Percentiles rank a stretch among this genome's conserved stretches.
These are phyloP conservation scores for Tolypocladium ovalisporum DNA, from an alignment of 2,329 filamentous ascomycete species.

Conservation along the genomic window DNA sequence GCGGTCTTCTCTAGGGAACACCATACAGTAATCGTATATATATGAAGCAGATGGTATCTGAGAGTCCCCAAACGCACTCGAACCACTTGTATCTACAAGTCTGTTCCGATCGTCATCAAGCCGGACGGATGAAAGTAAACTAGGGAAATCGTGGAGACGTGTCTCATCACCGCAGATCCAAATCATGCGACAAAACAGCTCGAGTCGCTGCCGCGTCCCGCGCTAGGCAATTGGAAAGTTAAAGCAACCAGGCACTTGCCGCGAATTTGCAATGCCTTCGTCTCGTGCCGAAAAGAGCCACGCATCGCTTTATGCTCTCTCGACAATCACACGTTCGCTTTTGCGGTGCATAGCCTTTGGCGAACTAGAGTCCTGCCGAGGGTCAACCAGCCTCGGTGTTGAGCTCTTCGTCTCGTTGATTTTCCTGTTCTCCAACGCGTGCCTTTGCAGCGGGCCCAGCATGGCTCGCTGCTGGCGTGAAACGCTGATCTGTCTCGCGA, in stretches of 20 bases:
- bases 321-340: conserved; percentile 43
- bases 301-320: conserved; percentile 23
- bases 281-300: not conserved
- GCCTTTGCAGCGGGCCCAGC: conserved; percentile 39
- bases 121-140: not conserved
- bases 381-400: conserved; percentile 35
- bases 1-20: not conserved
- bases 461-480: conserved; percentile 50
- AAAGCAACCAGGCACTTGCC: not conserved
- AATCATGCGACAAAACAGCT: not conserved
- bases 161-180: not conserved
- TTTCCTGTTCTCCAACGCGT: conserved; percentile 5
- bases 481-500: conserved; percentile 57
- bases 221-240: not conserved
- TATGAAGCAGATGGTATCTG: not conserved
- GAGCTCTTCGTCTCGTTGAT: conserved; percentile 26
- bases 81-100: not conserved
- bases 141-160: not conserved
- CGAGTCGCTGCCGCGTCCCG: not conserved
- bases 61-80: not conserved
- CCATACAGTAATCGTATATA: not conserved
- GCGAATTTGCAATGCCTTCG: not conserved
- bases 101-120: not conserved
- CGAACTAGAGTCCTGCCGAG: conserved; percentile 15
- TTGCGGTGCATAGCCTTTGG: conserved; percentile 31